A percentile compares a stretch with the other conserved stretches of the same genome.
phyloP scores from a whole-genome alignment of 306 rosid genomes.

The cucumber (Cucumis sativus) region Cucumber_9930_V3 NC_026660.2:21744501-21745000 shows the following conservation, averaged over 20 bases:
- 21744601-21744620: slow-evolving; percentile 42
- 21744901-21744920: slow-evolving; percentile 70
- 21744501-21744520: too few relatives aligned
- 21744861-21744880: slow-evolving; percentile 47
- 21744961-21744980: neutral
- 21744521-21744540: too few relatives aligned
- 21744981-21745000: neutral
- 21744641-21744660: slow-evolving; percentile 24
- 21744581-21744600: slow-evolving; percentile 24
- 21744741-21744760: slow-evolving; percentile 41
- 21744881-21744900: slow-evolving; percentile 55
- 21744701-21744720: slow-evolving; percentile 48
- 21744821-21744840: slow-evolving; percentile 35
- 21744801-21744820: slow-evolving; percentile 49
- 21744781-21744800: slow-evolving; percentile 61
- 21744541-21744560: neutral
- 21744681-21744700: slow-evolving; percentile 56
- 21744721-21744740: slow-evolving; percentile 53
- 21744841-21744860: slow-evolving; percentile 37
- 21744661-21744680: slow-evolving; percentile 22
- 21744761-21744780: slow-evolving; percentile 32
- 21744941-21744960: neutral
- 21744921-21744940: too few relatives aligned
- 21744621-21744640: slow-evolving; percentile 55
- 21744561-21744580: neutral